phyloP scores from a whole-genome alignment of 352 stramenopile species.

The Phytophthora boehmeriae region DNA sequence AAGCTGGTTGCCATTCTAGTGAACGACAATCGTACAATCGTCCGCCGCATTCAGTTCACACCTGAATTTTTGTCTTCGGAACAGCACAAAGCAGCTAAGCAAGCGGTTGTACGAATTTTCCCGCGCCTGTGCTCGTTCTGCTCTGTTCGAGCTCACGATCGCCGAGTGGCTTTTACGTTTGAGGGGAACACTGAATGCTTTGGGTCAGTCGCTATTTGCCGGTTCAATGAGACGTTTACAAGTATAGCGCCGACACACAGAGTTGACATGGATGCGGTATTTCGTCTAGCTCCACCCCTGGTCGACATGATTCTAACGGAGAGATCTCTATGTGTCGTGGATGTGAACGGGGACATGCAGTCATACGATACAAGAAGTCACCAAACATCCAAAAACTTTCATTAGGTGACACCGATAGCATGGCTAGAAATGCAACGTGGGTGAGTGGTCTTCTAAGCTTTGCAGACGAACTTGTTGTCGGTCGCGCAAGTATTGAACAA shows the following conservation, averaged over 20 bases:
- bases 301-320: constrained; percentile 28
- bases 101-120: constrained; percentile 16
- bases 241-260: constrained; percentile 8
- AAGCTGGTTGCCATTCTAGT: constrained; percentile 17
- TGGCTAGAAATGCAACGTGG: constrained; percentile 8
- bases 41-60: constrained; percentile 15
- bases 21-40: constrained; percentile 15
- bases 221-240: constrained; percentile 32
- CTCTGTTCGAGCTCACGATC: constrained; percentile 21
- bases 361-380: constrained; percentile 27
- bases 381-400: constrained; percentile 24
- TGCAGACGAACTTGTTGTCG: constrained; percentile 29
- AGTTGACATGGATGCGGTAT: constrained; percentile 17
- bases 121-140: constrained; percentile 18
- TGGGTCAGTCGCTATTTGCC: constrained; percentile 20
- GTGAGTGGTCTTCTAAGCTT: constrained; percentile 21
- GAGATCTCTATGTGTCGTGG: constrained; percentile 19
- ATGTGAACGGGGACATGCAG: constrained; percentile 23
- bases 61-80: background rate
- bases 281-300: constrained; percentile 13
- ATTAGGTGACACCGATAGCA: background rate
- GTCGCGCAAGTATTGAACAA: constrained; percentile 1
- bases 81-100: background rate
- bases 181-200: background rate
- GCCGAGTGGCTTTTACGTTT: constrained; percentile 25